These are phyloP conservation scores for Auricularia sp. DNA, from an alignment of 768 basidiomycete species.

Conservation along the genomic window DNA sequence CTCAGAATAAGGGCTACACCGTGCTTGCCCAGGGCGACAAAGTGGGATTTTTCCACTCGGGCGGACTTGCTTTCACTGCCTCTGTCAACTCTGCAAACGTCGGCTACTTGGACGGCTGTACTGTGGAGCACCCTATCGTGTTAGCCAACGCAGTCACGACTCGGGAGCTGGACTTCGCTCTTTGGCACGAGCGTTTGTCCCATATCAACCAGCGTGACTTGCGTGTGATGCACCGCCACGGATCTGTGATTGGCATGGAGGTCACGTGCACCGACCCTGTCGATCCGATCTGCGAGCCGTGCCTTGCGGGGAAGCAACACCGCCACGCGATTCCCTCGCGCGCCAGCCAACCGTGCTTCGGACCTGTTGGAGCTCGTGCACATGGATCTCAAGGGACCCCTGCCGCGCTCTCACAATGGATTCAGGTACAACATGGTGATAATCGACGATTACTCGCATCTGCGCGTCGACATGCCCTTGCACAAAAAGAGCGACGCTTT, in stretches of 20 bases:
- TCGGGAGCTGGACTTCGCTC: background rate
- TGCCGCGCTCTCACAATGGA: background rate
- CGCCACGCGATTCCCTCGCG: background rate
- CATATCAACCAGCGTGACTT: background rate
- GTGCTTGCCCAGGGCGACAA: background rate
- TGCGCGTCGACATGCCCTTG: background rate
- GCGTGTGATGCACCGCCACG: background rate
- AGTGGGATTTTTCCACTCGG: background rate
- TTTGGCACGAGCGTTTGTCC: background rate
- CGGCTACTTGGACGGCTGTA: background rate
- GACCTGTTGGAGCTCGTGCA: background rate
- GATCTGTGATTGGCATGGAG: background rate
- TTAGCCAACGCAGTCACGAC: background rate
- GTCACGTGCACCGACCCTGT: background rate
- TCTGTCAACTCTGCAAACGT: background rate
- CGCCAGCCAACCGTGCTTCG: background rate
- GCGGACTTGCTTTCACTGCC: background rate
- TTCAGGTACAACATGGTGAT: constrained; percentile 1
- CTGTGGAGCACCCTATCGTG: background rate
- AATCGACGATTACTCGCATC: background rate
- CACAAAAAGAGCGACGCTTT: background rate
- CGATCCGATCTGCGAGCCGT: background rate
- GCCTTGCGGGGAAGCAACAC: background rate
- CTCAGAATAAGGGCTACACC: constrained; percentile 4
- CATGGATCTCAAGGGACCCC: background rate